Evolutionary conservation across 2,329 filamentous ascomycete species (phyloP), one percentile per base, ranked within the genome.

Genomic region (Metarhizium sp.): DNA sequence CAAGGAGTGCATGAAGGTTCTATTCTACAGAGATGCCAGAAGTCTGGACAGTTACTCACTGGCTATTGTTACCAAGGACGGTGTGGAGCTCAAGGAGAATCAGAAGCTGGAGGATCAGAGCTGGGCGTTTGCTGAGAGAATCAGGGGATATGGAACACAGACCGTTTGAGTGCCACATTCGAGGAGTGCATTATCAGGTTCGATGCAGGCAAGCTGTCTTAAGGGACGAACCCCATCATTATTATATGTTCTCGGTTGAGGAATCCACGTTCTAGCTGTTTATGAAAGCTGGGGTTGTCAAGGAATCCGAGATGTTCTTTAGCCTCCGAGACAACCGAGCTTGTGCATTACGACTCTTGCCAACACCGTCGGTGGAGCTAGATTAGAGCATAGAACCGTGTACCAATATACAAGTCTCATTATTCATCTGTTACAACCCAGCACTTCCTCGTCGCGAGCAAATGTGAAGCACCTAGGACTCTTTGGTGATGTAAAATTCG

Each of bases 121-220:
- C 81, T 97, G 92, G 94, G 91, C 89, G 52, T 99, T 99, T 77
- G 94, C 94, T 29, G 92, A 97, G 70, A 82, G 86, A 64, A 96
- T 99, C 72, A 87, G 84, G 72, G 94, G 94, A 48, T 99, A 99
- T 70, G 94, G 94, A 59, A 95, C 92, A 30, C 92, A 97, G 78
- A 79, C 75, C 49, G 80, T 82, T 13, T 84, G 42, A 51, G n/a
- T 25, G 32, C 13, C 10, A 34, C 14, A 20, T n/a, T 50, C 29
- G 48, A 29, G 18, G 45, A 8, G 29, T 43, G 48, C 18, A 49
- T 40, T 43, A 2, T 30, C 46, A 5, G 18, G 20, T 5, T 30
- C 13, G 45, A 16, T 48, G 13, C 38, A 13, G 14, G 38, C 14
- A 5, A 40, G 38, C 14, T 40, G 10, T 40, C 14, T 13, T 25